phyloP scores from a whole-genome alignment of 2,329 filamentous ascomycete species.

The Colletotrichum simmondsii region DNA sequence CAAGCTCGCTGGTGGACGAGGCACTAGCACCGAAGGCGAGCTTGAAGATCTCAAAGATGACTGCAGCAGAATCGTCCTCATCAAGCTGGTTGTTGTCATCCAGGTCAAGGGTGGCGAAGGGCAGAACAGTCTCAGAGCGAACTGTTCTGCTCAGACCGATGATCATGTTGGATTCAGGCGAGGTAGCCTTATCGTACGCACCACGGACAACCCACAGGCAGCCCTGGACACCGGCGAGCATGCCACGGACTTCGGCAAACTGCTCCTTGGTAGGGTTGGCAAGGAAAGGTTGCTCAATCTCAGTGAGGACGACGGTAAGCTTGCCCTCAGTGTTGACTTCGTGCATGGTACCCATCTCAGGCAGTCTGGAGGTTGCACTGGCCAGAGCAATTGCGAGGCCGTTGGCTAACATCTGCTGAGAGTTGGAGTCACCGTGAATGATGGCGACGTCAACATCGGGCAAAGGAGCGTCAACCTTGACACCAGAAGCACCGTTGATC shows the following conservation, averaged over 20 bases:
- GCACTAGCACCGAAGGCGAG: slow-evolving; percentile 46
- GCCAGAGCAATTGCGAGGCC: slow-evolving; percentile 30
- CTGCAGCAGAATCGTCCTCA: slow-evolving; percentile 41
- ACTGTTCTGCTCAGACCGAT: slow-evolving; percentile 57
- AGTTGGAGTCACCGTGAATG: slow-evolving; percentile 34
- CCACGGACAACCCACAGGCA: slow-evolving; percentile 54
- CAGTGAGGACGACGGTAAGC: slow-evolving; percentile 54
- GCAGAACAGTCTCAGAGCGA: slow-evolving; percentile 57
- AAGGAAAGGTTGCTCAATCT: slow-evolving; percentile 56
- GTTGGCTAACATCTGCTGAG: slow-evolving; percentile 33
- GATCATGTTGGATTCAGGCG: slow-evolving; percentile 55
- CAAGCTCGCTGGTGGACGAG: slow-evolving; percentile 49
- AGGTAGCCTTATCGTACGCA: slow-evolving; percentile 48
- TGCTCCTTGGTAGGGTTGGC: slow-evolving; percentile 48
- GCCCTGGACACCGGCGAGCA: slow-evolving; percentile 47
- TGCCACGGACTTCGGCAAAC: slow-evolving; percentile 50
- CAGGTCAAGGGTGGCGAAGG: slow-evolving; percentile 57
- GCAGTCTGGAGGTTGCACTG: slow-evolving; percentile 33
- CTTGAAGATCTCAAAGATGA: slow-evolving; percentile 50
- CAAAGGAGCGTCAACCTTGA: slow-evolving; percentile 30
- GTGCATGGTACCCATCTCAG: slow-evolving; percentile 37
- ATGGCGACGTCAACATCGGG: slow-evolving; percentile 35
- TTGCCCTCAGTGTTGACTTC: slow-evolving; percentile 38
- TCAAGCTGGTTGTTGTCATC: slow-evolving; percentile 48
- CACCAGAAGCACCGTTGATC: slow-evolving; percentile 14